Evolutionary conservation across 1,284 basidiomycete genomes (phyloP).

Genomic region (Moesziomyces sp.): DNA sequence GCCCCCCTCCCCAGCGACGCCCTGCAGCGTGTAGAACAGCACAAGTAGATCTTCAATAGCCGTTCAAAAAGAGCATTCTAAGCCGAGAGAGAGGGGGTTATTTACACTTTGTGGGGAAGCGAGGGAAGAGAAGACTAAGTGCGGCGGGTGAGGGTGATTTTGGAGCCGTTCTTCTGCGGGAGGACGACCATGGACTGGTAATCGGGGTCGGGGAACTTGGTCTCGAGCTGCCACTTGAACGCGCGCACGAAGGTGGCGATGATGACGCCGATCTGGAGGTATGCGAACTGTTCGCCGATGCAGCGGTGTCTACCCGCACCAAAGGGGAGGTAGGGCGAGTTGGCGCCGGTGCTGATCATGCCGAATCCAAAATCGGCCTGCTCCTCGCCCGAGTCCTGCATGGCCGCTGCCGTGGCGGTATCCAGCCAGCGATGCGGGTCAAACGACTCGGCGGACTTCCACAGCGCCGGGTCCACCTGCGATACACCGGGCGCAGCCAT

Average conservation of each 20-base stretch:
- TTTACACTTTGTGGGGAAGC: background rate
- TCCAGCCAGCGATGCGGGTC: slow-evolving; percentile 83
- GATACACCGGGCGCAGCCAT: slow-evolving; percentile 89
- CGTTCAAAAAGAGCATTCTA: too few relatives aligned
- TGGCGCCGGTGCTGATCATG: slow-evolving; percentile 71
- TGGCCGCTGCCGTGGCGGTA: slow-evolving; percentile 74
- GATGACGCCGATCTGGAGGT: slow-evolving; percentile 89
- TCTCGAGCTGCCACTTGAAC: slow-evolving; percentile 77
- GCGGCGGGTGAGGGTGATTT: slow-evolving; percentile 11
- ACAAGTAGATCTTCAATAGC: slow-evolving; percentile 1
- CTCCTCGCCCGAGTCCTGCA: slow-evolving; percentile 74
- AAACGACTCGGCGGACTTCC: slow-evolving; percentile 75
- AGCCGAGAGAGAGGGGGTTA: too few relatives aligned
- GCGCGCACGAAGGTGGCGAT: slow-evolving; percentile 81
- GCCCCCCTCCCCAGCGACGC: slow-evolving; percentile 15
- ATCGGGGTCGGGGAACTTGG: slow-evolving; percentile 81
- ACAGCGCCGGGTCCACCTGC: slow-evolving; percentile 86
- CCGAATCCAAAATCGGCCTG: slow-evolving; percentile 94
- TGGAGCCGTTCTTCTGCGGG: slow-evolving; percentile 69
- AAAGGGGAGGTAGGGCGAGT: slow-evolving; percentile 84
- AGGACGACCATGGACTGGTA: slow-evolving; percentile 82
- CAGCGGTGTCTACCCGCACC: slow-evolving; percentile 90
- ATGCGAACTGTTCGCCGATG: slow-evolving; percentile 97
- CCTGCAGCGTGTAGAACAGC: slow-evolving; percentile 10
- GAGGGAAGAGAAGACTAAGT: background rate